A percentile compares a stretch with the other conserved stretches of the same genome.
Evolutionary conservation across 2,329 filamentous ascomycete species (phyloP).

Genomic region (Colletotrichum paranaense): DNA sequence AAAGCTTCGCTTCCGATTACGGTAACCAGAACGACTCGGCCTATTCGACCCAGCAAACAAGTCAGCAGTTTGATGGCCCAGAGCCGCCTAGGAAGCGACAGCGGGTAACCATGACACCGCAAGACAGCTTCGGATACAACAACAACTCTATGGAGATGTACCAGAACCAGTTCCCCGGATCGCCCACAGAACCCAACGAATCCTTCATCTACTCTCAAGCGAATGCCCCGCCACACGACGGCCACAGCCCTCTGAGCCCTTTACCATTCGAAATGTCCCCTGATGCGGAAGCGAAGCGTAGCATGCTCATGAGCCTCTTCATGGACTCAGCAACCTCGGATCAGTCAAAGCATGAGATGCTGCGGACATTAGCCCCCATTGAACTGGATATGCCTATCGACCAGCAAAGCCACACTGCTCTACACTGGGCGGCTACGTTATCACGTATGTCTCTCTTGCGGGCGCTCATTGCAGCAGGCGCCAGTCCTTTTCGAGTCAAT

Average conservation of each 20-base stretch:
- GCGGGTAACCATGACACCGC: conserved; percentile 65
- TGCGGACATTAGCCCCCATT: conserved; percentile 78
- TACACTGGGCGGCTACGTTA: conserved; percentile 96
- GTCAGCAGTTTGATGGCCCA: conserved; percentile 45
- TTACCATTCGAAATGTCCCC: conserved; percentile 70
- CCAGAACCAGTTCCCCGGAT: conserved; percentile 69
- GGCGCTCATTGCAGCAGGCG: conserved; percentile 84
- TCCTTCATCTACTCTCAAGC: conserved; percentile 76
- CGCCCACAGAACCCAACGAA: conserved; percentile 83
- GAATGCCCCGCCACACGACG: conserved; percentile 52
- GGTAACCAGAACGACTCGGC: conserved; percentile 78
- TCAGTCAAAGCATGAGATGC: conserved; percentile 78
- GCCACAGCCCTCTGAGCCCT: conserved; percentile 71
- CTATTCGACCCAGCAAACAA: conserved; percentile 70
- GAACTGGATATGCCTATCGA: conserved; percentile 96
- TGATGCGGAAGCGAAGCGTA: conserved; percentile 82
- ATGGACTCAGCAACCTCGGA: conserved; percentile 79
- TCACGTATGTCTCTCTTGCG: conserved; percentile 86
- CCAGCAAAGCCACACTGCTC: conserved; percentile 85
- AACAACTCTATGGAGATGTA: conserved; percentile 60
- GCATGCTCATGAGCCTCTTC: conserved; percentile 84
- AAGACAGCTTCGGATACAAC: conserved; percentile 68
- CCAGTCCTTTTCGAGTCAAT: conserved; percentile 89
- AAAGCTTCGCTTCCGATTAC: conserved; percentile 82
- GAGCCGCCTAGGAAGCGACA: conserved; percentile 89